phyloP scores from a whole-genome alignment of 139 green algal genomes.

The Marvania coccoides region DNA sequence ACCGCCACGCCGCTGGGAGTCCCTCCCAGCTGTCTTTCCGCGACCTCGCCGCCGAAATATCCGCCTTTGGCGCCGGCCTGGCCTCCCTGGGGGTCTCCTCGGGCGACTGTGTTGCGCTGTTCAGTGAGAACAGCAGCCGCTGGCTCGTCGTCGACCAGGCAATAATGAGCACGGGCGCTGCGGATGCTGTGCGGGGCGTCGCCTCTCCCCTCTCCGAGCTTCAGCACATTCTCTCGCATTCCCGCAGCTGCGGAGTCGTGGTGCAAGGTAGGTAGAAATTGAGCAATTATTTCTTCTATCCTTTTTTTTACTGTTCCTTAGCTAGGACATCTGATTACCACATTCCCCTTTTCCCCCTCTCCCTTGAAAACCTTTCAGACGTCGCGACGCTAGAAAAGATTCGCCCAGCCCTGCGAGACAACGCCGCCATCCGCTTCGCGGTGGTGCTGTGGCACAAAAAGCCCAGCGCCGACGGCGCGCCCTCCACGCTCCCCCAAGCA shows the following conservation, averaged over 20 bases:
- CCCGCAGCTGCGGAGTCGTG: conserved; percentile 47
- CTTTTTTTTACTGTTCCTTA: too few relatives aligned
- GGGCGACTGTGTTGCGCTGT: conserved; percentile 56
- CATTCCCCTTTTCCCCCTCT: too few relatives aligned
- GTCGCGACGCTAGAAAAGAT: conserved; percentile 54
- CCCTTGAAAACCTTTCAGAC: too few relatives aligned
- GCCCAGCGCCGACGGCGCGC: neutral
- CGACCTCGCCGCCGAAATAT: conserved; percentile 26
- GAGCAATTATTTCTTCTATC: too few relatives aligned
- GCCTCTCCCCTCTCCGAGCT: conserved; percentile 58
- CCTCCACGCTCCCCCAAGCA: too few relatives aligned
- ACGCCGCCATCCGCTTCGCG: conserved; percentile 37
- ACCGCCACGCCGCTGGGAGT: conserved; percentile 47
- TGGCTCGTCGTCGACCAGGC: conserved; percentile 88
- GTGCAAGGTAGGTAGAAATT: too few relatives aligned
- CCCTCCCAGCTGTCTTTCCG: conserved; percentile 3
- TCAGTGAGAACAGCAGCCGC: conserved; percentile 70
- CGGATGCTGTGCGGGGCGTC: conserved; percentile 40
- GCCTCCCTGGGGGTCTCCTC: conserved; percentile 32
- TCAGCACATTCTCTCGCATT: conserved; percentile 68
- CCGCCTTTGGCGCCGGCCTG: conserved; percentile 45
- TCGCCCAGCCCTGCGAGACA: conserved; percentile 33
- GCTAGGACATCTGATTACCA: too few relatives aligned
- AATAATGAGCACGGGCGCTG: conserved; percentile 53
- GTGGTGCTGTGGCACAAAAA: conserved; percentile 72